A percentile compares a stretch with the other conserved stretches of the same genome.
Evolutionary conservation across 345 rosid species (phyloP).

Genomic region (Excoecaria cochinchinensis): DNA sequence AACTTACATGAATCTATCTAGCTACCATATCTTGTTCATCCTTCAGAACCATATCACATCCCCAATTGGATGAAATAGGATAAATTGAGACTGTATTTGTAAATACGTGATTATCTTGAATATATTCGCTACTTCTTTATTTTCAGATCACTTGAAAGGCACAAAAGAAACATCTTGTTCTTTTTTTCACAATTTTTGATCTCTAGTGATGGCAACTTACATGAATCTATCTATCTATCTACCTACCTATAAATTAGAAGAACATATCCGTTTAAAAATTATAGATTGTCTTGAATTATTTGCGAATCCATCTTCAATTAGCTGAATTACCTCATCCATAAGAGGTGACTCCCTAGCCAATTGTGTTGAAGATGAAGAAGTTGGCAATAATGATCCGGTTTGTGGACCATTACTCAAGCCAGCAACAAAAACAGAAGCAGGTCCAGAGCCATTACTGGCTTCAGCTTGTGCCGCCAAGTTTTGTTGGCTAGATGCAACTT

Average conservation of each 20-base stretch:
- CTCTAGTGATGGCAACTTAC: background rate
- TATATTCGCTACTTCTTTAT: too few relatives aligned
- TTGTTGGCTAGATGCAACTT: conserved; percentile 71
- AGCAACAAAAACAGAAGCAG: conserved; percentile 49
- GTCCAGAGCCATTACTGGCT: conserved; percentile 74
- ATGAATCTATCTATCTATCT: background rate
- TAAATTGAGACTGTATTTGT: too few relatives aligned
- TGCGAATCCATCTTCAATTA: background rate
- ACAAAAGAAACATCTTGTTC: too few relatives aligned
- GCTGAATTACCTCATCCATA: conserved; percentile 79
- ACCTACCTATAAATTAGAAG: background rate
- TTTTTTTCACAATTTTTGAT: too few relatives aligned
- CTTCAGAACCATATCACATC: too few relatives aligned
- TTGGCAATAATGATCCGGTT: conserved; percentile 54
- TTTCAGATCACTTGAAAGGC: too few relatives aligned
- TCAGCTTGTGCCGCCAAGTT: conserved; percentile 69
- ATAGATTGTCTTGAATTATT: background rate
- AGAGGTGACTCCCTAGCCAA: conserved; percentile 74
- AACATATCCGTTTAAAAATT: background rate
- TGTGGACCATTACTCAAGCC: conserved; percentile 60
- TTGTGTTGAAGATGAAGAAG: conserved; percentile 81
- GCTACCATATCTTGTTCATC: too few relatives aligned
- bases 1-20: background rate
- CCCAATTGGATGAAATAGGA: too few relatives aligned
- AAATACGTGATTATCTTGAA: too few relatives aligned